Evolutionary conservation across 148 eudicot genomes (phyloP).

Genomic region (Polygonum maritimum): DNA sequence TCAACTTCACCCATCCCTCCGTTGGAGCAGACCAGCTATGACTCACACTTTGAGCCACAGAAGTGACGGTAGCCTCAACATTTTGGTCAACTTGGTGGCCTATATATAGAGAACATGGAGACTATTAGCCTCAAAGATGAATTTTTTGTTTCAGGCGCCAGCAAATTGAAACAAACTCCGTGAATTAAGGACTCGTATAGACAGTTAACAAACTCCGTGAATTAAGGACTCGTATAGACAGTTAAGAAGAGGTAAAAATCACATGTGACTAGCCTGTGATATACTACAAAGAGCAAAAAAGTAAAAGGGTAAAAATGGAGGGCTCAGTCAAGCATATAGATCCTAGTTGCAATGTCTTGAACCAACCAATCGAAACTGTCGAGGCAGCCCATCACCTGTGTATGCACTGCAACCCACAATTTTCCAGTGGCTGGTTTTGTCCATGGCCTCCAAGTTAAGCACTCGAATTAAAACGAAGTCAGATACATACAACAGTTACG

Average conservation of each 20-base stretch:
- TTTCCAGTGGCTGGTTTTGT: conserved; percentile 85
- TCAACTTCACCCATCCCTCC: no score
- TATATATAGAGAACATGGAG: not conserved
- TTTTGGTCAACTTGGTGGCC: not conserved
- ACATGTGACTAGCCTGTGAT: not conserved
- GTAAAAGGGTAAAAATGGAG: no score
- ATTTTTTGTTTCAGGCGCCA: not conserved
- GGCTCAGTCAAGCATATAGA: conserved; percentile 72
- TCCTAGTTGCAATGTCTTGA: conserved; percentile 90
- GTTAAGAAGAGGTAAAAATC: not conserved
- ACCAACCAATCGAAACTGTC: conserved; percentile 96
- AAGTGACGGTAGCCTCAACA: no score
- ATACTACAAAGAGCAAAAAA: not conserved
- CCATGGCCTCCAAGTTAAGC: conserved; percentile 92
- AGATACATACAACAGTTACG: no score
- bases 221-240: not conserved
- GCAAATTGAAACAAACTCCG: no score
- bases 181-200: no score
- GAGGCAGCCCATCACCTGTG: conserved; percentile 85
- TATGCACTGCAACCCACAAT: conserved; percentile 94
- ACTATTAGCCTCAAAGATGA: not conserved
- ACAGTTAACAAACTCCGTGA: no score
- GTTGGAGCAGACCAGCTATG: no score
- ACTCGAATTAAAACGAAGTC: no score
- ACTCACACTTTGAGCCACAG: no score